Percentiles rank a stretch among this genome's conserved stretches.
These are phyloP conservation scores for Populus alba DNA, from an alignment of 345 rosid genomes.

Conservation along the genomic window DNA sequence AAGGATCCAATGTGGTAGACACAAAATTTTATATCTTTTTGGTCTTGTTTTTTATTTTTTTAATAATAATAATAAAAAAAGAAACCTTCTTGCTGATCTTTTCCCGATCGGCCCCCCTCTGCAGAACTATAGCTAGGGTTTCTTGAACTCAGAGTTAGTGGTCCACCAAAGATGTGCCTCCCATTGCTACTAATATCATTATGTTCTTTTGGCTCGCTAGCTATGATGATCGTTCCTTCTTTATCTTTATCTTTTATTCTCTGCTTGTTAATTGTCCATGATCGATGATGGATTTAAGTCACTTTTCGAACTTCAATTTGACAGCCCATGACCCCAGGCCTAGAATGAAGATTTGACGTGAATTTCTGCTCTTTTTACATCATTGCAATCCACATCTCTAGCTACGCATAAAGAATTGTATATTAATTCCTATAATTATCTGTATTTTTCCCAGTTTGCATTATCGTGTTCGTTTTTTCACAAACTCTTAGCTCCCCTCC, in stretches of 20 bases:
- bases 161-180: constrained; percentile 23
- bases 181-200: constrained; percentile 20
- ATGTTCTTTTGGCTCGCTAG: constrained; percentile 18
- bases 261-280: not conserved
- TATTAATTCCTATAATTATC: too few species aligned
- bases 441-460: too few species aligned
- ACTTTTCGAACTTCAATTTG: not conserved
- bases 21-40: not conserved
- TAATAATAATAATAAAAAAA: not conserved
- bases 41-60: not conserved
- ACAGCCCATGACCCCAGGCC: not conserved
- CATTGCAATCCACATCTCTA: not conserved
- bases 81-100: not conserved
- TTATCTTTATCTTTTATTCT: not conserved
- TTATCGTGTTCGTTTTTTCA: too few species aligned
- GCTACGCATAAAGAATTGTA: too few species aligned
- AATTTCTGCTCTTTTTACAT: not conserved
- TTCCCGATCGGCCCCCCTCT: not conserved
- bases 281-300: not conserved
- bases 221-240: not conserved
- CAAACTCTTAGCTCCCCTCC: too few species aligned
- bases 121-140: not conserved
- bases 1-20: constrained; percentile 26
- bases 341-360: not conserved
- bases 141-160: constrained; percentile 16